phyloP scores from a whole-genome alignment of 768 basidiomycete genomes.

The Kwoniella dejecticola region DNA sequence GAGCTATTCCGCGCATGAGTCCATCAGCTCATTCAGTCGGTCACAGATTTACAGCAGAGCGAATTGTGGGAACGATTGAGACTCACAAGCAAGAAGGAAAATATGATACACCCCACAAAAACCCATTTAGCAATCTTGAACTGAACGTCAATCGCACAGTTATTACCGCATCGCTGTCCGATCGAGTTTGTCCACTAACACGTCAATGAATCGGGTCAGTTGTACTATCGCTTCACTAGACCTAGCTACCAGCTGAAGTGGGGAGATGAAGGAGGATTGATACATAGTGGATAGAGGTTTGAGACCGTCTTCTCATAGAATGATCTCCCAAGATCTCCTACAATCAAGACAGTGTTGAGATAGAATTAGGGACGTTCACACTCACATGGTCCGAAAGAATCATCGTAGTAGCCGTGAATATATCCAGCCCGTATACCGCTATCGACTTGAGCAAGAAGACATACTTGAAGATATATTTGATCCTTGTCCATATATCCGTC shows the following conservation, averaged over 20 bases:
- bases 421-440: constrained; percentile 94
- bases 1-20: no score
- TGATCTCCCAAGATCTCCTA: no score
- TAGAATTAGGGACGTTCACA: background rate
- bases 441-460: constrained; percentile 91
- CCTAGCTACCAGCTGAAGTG: no score
- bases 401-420: constrained; percentile 96
- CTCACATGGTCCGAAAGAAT: constrained; percentile 70
- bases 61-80: no score
- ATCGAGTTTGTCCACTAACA: constrained; percentile 83
- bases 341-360: no score
- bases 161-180: constrained; percentile 69
- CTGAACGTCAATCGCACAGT: constrained; percentile 77
- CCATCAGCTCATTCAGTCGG: no score
- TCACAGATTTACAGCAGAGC: no score
- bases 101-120: constrained; percentile 96
- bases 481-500: constrained; percentile 79
- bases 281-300: no score
- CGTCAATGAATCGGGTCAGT: background rate
- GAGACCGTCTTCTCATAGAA: no score
- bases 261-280: no score
- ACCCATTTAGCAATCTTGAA: constrained; percentile 92
- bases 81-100: constrained; percentile 90
- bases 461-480: constrained; percentile 92
- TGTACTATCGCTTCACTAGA: no score